These are phyloP conservation scores for Myxozyma melibiosi DNA, from an alignment of 805 yeast genomes.

Conservation along the genomic window DNA sequence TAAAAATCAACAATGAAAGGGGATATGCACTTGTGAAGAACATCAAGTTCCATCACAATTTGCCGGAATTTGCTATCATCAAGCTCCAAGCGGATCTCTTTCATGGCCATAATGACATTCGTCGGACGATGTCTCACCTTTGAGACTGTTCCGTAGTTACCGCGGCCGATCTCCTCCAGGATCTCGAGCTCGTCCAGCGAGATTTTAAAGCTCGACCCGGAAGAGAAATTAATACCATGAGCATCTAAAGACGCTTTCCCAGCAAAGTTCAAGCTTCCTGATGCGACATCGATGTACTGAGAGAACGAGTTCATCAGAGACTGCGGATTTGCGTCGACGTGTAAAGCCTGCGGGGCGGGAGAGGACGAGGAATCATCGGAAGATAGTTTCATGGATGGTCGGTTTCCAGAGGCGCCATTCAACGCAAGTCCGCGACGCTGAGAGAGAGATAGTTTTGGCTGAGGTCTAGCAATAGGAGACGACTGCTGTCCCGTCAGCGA, in stretches of 20 bases:
- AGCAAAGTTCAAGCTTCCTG: conserved; percentile 87
- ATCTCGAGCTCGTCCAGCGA: conserved; percentile 76
- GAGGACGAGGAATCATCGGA: neutral
- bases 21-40: conserved; percentile 85
- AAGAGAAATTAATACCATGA: conserved; percentile 85
- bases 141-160: conserved; percentile 94
- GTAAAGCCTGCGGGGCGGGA: conserved; percentile 30
- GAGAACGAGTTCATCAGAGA: conserved; percentile 75
- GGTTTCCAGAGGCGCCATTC: conserved; percentile 13
- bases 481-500: conserved; percentile 25
- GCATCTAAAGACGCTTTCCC: conserved; percentile 93
- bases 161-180: conserved; percentile 84
- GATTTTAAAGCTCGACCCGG: conserved; percentile 84
- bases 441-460: conserved; percentile 41
- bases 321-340: conserved; percentile 23
- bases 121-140: conserved; percentile 94
- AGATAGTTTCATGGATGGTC: neutral
- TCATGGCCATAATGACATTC: conserved; percentile 93
- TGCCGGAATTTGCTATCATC: conserved; percentile 94
- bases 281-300: conserved; percentile 85
- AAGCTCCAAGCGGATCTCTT: conserved; percentile 88
- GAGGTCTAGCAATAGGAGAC: conserved; percentile 9
- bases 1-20: conserved; percentile 93
- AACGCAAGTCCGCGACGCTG: conserved; percentile 44
- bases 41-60: conserved; percentile 93